Conservation (phyloP, 2,329 filamentous ascomycete species). For the Beauveria pseudobassiana region DNA sequence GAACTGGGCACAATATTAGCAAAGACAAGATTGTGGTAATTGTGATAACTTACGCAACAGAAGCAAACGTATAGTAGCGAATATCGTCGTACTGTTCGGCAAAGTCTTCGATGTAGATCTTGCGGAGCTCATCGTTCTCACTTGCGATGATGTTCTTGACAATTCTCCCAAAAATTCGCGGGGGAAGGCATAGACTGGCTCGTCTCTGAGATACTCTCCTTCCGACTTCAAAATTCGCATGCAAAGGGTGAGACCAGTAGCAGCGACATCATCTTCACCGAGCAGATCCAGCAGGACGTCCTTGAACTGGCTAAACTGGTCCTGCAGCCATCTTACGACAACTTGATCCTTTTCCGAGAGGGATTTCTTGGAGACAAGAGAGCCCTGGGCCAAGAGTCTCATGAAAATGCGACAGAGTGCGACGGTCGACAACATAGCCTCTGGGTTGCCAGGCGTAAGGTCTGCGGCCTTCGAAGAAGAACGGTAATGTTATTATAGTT, state of each 20-base stretch:
- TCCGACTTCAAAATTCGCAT: slow-evolving; percentile 85
- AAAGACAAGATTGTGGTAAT: slow-evolving; percentile 18
- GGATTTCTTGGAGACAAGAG: slow-evolving; percentile 56
- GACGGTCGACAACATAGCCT: slow-evolving; percentile 63
- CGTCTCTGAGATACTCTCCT: slow-evolving; percentile 51
- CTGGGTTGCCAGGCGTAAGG: slow-evolving; percentile 38
- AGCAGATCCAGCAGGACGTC: slow-evolving; percentile 54
- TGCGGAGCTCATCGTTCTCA: slow-evolving; percentile 50
- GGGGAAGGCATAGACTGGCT: slow-evolving; percentile 62
- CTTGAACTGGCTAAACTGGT: slow-evolving; percentile 65
- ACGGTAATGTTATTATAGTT: slow-evolving; percentile 86
- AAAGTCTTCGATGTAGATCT: slow-evolving; percentile 71
- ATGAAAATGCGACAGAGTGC: slow-evolving; percentile 83
- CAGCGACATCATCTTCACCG: slow-evolving; percentile 53
- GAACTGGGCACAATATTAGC: slow-evolving; percentile 16
- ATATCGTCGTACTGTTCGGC: slow-evolving; percentile 77
- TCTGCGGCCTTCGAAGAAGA: slow-evolving; percentile 51
- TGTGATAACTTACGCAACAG: slow-evolving; percentile 53
- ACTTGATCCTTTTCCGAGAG: slow-evolving; percentile 66
- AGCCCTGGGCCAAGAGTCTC: slow-evolving; percentile 67
- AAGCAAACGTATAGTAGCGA: slow-evolving; percentile 72
- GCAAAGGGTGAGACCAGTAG: slow-evolving; percentile 65
- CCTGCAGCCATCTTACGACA: slow-evolving; percentile 71
- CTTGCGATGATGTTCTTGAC: slow-evolving; percentile 54
- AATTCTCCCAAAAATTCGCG: slow-evolving; percentile 58